A percentile compares a stretch with the other conserved stretches of the same genome.
These are phyloP conservation scores for Chlorella sorokiniana DNA, from an alignment of 139 green algal species.

Conservation along the genomic window DNA sequence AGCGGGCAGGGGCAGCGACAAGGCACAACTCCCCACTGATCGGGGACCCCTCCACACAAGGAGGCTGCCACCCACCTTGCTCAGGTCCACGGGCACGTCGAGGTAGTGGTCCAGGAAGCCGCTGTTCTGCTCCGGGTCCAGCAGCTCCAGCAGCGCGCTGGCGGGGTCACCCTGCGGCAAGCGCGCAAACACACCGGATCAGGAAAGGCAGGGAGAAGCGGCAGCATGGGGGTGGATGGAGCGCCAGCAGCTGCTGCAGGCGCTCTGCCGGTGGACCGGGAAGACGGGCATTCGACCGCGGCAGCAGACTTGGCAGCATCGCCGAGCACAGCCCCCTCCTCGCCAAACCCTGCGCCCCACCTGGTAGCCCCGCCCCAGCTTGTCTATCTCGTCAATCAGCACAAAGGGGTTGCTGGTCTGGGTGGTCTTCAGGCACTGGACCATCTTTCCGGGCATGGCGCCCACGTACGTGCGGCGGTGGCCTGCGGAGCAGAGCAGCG, in stretches of 20 bases:
- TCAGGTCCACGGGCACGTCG: conserved; percentile 95
- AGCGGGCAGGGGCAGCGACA: too few relatives aligned
- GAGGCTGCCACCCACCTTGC: conserved; percentile 57
- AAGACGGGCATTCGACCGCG: too few relatives aligned
- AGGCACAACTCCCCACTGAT: too few relatives aligned
- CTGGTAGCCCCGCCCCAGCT: conserved; percentile 76
- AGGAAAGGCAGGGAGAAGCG: neutral
- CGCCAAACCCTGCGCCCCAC: conserved; percentile 11
- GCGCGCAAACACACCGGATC: neutral
- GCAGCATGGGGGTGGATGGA: too few relatives aligned
- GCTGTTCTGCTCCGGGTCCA: conserved; percentile 98
- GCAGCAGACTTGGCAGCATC: too few relatives aligned
- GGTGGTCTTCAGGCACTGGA: conserved; percentile 95
- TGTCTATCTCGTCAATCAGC: conserved; percentile 99
- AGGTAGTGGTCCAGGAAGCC: conserved; percentile 97
- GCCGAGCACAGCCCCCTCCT: too few relatives aligned
- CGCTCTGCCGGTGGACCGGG: too few relatives aligned
- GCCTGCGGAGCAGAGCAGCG: conserved; percentile 16
- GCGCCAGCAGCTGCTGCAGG: too few relatives aligned
- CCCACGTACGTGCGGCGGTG: conserved; percentile 96
- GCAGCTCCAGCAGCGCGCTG: conserved; percentile 93
- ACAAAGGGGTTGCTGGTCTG: conserved; percentile 90
- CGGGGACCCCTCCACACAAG: neutral
- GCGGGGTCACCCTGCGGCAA: conserved; percentile 83
- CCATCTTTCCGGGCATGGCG: conserved; percentile 98